Base-by-base conservation (phyloP, 768 basidiomycete genomes). In the Glaciozyma martinii region DNA sequence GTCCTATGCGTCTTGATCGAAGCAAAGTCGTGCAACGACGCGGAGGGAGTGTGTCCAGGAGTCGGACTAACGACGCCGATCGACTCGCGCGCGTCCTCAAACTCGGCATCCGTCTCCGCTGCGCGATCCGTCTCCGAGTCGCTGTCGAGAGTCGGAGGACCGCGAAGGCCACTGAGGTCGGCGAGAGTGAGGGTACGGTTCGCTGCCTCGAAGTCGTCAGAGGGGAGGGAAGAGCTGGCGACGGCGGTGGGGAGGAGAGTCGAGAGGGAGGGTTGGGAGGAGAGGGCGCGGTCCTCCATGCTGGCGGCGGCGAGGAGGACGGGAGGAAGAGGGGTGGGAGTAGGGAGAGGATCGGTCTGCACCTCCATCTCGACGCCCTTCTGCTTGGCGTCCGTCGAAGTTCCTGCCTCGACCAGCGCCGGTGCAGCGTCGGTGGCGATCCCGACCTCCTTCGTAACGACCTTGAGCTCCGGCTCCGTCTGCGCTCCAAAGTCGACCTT, bases 21-120 rank as follows among this genome's bases (percentile, higher is more conserved):
- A 23, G 23, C 37, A 12, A 33, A 66, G 50, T 66, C 61, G 50
- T 63, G 55, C 43, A 63, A n/a, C 54, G 68, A 66, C 13, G 66
- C 59, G 52, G 66, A 68, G 60, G 33, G 30, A 33, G 33, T 32
- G 33, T n/a, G 23, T 7, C 30, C 32, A 19, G 33, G 33, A 19
- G 55, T 32, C 7, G 56, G 56, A 2, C 59, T 59, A 1, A 60
- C 65, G 16, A 56, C 56, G 21, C 71, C 73, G 52, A 74, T 66
- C 21, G 69, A 69, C 54, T 74, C 73, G 50, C 70, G 66, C 1
- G 73, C 73, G 40, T 74, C 73, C 52, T 74, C 73, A 52, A 69
- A 74, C 44, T 72, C 73, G 42, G 62, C 58, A 8, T 71, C 72
- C 8, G 72, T 71, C 53, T 74, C 63, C 15, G 57, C 44, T 42